Evolutionary conservation across 1,139 yeast species (phyloP).

Genomic region (Geotrichum restrictum): DNA sequence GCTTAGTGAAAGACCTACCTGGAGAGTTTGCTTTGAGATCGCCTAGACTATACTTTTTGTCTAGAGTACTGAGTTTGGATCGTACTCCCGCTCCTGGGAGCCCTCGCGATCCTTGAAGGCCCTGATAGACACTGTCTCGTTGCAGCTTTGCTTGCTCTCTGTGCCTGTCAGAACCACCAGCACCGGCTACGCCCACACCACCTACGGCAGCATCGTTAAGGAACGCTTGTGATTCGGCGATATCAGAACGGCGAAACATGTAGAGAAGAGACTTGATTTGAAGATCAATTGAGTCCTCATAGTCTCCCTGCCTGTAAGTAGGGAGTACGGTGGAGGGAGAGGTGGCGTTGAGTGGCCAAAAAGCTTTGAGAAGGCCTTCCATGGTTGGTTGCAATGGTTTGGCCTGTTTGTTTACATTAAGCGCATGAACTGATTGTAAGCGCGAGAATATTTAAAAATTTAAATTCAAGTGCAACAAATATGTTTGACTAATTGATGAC

Average conservation of each 20-base stretch:
- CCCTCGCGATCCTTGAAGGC: background rate
- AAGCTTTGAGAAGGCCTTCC: constrained; percentile 20
- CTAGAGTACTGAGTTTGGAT: constrained; percentile 6
- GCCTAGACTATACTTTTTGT: constrained; percentile 11
- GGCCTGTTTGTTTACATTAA: too few species aligned
- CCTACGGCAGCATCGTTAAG: constrained; percentile 19
- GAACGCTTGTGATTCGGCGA: constrained; percentile 44
- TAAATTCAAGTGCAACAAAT: too few species aligned
- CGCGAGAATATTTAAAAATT: too few species aligned
- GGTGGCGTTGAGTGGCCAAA: constrained; percentile 14
- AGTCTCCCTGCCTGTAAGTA: constrained; percentile 38
- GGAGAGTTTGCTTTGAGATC: constrained; percentile 13
- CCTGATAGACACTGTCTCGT: background rate
- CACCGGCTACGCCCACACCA: constrained; percentile 22
- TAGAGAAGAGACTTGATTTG: constrained; percentile 57
- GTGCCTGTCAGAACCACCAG: constrained; percentile 21
- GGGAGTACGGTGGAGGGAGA: constrained; percentile 8
- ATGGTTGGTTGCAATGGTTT: constrained; percentile 1
- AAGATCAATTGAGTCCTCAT: constrained; percentile 54
- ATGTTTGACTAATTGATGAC: too few species aligned
- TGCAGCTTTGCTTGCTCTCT: constrained; percentile 16
- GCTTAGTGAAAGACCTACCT: background rate
- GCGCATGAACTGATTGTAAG: background rate
- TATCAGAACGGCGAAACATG: constrained; percentile 51
- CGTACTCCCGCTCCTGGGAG: background rate